These are phyloP conservation scores for Effrenium voratum DNA, from an alignment of 73 alveolate genomes.

Conservation along the genomic window DNA sequence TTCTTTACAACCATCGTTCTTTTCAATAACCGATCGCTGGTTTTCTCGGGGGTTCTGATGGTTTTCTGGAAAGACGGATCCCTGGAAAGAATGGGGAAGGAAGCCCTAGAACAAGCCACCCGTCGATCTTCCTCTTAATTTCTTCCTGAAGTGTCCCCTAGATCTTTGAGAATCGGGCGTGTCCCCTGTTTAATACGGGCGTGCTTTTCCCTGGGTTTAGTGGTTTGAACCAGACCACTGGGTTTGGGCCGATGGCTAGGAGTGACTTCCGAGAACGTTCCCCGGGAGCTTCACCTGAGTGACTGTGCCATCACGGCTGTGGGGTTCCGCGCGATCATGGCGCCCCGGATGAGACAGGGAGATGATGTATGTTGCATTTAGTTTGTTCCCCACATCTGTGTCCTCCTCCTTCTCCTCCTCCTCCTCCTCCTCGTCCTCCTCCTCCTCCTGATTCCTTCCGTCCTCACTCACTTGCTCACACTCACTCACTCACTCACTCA, in stretches of 20 bases:
- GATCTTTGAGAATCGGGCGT: background rate
- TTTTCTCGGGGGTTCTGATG: too few species aligned
- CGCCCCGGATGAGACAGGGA: background rate
- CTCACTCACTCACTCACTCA: too few species aligned
- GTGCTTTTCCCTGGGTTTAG: background rate
- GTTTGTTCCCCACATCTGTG: too few species aligned
- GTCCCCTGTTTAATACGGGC: background rate
- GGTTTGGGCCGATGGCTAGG: background rate
- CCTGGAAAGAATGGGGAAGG: too few species aligned
- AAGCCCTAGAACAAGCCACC: background rate
- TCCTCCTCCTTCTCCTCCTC: too few species aligned
- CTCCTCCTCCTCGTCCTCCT: too few species aligned
- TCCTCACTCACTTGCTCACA: too few species aligned
- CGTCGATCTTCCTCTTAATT: background rate
- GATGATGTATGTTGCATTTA: too few species aligned
- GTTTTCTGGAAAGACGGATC: too few species aligned
- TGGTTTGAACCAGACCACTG: background rate
- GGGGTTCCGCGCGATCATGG: conserved; percentile 81
- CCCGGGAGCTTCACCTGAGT: conserved; percentile 68
- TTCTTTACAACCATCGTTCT: too few species aligned
- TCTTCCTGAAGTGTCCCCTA: background rate
- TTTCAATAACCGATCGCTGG: too few species aligned
- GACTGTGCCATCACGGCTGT: conserved; percentile 86
- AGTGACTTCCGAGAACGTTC: conserved; percentile 32
- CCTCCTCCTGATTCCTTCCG: too few species aligned